Evolutionary conservation across 169 alveolate species (phyloP).

Genomic region (Babesia ovis): DNA sequence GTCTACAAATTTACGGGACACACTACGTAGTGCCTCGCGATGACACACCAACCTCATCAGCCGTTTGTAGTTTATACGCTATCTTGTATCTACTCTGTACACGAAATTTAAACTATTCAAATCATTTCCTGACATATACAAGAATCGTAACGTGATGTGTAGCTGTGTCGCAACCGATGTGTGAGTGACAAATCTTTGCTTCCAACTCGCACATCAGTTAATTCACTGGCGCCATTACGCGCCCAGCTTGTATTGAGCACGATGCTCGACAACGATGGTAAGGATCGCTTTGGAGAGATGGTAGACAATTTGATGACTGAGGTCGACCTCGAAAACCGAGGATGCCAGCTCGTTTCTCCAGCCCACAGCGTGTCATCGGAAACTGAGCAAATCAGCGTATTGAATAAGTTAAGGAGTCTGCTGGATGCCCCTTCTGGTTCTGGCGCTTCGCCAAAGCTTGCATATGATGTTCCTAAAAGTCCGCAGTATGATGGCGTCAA

Average conservation of each 20-base stretch:
- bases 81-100: background rate
- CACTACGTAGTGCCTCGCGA: background rate
- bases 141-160: background rate
- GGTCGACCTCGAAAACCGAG: slow-evolving; percentile 48
- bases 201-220: background rate
- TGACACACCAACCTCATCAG: background rate
- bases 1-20: background rate
- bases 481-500: slow-evolving; percentile 6
- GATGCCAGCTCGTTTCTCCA: slow-evolving; percentile 60
- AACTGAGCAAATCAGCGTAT: slow-evolving; percentile 6
- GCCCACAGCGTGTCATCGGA: slow-evolving; percentile 19
- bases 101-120: background rate
- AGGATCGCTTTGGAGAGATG: slow-evolving; percentile 24
- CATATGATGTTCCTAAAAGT: background rate
- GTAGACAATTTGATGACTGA: slow-evolving; percentile 23
- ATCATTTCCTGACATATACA: no score
- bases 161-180: background rate
- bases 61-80: background rate
- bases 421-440: slow-evolving; percentile 9
- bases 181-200: background rate
- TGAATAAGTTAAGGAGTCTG: slow-evolving; percentile 21
- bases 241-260: background rate
- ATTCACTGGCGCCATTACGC: slow-evolving; percentile 3
- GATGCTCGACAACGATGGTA: background rate
- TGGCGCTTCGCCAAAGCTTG: background rate